Evolutionary conservation across 2,329 filamentous ascomycete genomes (phyloP).

Genomic region (Fusarium praegraminearum): DNA sequence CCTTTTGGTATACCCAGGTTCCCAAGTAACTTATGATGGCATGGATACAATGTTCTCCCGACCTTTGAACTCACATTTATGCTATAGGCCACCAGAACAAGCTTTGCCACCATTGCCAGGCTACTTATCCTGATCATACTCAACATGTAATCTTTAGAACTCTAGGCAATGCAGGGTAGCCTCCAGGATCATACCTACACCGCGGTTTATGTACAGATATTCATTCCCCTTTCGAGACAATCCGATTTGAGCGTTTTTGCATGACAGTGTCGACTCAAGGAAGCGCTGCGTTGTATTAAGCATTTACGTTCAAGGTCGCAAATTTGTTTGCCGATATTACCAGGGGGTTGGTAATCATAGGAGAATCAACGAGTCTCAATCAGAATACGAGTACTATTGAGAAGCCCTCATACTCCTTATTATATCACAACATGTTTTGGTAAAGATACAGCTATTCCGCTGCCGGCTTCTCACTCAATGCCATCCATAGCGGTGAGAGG

Average conservation of each 20-base stretch:
- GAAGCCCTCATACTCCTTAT: neutral
- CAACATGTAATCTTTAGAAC: neutral
- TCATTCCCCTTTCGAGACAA: neutral
- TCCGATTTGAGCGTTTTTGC: neutral
- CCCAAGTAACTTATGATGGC: neutral
- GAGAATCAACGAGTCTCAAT: neutral
- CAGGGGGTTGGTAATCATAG: neutral
- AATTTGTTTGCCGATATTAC: neutral
- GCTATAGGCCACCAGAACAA: neutral
- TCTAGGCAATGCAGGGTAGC: neutral
- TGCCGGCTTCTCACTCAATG: neutral
- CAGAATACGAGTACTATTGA: neutral
- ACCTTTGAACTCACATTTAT: neutral
- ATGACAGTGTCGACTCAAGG: neutral
- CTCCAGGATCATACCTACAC: neutral
- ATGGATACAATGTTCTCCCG: neutral
- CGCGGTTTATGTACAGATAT: neutral
- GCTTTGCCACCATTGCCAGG: too few relatives aligned
- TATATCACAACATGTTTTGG: neutral
- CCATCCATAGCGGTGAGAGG: neutral
- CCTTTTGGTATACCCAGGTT: constrained; percentile 1
- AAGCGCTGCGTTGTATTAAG: neutral
- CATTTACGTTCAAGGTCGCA: neutral
- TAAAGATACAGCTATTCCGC: neutral
- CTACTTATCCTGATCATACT: neutral